Conservation (phyloP, 192 early-diverging fungal genomes). For the Backusella morwellensis region DNA sequence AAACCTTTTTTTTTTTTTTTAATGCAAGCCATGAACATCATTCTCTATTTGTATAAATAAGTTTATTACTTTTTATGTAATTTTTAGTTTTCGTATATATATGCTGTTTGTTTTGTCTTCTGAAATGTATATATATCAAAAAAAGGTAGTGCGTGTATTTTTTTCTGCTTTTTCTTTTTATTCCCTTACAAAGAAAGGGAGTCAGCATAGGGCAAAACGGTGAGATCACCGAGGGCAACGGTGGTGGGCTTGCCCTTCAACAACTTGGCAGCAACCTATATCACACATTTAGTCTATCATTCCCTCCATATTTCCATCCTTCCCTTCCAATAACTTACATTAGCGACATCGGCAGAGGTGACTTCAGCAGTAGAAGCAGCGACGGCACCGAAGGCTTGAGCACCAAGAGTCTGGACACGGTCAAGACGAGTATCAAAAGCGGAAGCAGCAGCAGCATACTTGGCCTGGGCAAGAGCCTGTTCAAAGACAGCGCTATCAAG, state of each 20-base stretch:
- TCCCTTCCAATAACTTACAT: conserved; percentile 41
- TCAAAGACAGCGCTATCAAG: conserved; percentile 53
- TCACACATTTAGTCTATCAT: neutral
- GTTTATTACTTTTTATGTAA: neutral
- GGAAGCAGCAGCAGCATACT: conserved; percentile 48
- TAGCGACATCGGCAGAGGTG: conserved; percentile 57
- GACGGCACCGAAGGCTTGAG: conserved; percentile 42
- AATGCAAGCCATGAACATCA: neutral
- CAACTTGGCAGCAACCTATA: conserved; percentile 58
- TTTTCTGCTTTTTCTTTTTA: neutral
- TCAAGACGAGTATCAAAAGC: conserved; percentile 46
- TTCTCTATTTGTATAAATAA: neutral
- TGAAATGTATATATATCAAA: neutral
- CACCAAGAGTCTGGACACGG: conserved; percentile 46
- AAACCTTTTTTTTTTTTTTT: neutral
- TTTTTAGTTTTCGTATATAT: neutral
- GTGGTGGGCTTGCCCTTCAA: conserved; percentile 71
- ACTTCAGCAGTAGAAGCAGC: conserved; percentile 50
- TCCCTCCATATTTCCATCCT: neutral
- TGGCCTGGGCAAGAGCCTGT: conserved; percentile 65
- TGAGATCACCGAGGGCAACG: conserved; percentile 74
- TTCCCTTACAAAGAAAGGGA: conserved; percentile 52
- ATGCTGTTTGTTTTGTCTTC: neutral
- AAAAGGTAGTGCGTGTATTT: neutral
- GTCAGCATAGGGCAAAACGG: conserved; percentile 74